These are phyloP conservation scores for Skeletonema menzelii DNA, from an alignment of 108 stramenopile genomes.

Conservation along the genomic window DNA sequence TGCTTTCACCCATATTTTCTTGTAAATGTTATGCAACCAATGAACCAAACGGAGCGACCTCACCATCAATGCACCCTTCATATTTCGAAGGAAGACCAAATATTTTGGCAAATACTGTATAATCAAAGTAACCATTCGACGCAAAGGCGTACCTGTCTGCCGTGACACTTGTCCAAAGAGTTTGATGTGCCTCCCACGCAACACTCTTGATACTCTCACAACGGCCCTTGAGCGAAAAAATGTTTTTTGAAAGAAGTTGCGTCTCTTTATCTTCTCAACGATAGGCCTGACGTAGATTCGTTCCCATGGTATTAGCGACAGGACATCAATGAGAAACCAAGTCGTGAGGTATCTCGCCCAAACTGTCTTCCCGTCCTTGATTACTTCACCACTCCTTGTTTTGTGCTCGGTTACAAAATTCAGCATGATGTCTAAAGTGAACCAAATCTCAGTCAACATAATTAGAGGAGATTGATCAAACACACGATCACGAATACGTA, in stretches of 20 bases:
- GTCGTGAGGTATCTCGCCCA: slow-evolving; percentile 86
- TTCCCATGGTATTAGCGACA: slow-evolving; percentile 82
- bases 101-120: slow-evolving; percentile 90
- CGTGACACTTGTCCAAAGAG: slow-evolving; percentile 73
- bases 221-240: slow-evolving; percentile 85
- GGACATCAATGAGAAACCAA: slow-evolving; percentile 82
- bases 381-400: slow-evolving; percentile 56
- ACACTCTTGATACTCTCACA: slow-evolving; percentile 63
- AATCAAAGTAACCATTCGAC: slow-evolving; percentile 59
- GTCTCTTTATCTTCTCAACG: slow-evolving; percentile 74
- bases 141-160: slow-evolving; percentile 60
- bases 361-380: slow-evolving; percentile 63
- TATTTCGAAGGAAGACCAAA: slow-evolving; percentile 74
- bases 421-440: slow-evolving; percentile 76
- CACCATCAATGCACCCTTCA: slow-evolving; percentile 70
- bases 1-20: slow-evolving; percentile 52
- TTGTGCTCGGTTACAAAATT: slow-evolving; percentile 85
- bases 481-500: slow-evolving; percentile 70
- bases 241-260: slow-evolving; percentile 66
- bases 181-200: slow-evolving; percentile 75
- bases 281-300: slow-evolving; percentile 73
- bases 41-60: slow-evolving; percentile 70
- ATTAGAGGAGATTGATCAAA: slow-evolving; percentile 61
- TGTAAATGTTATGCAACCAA: slow-evolving; percentile 65
- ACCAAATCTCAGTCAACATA: slow-evolving; percentile 74